Percentiles rank a stretch among this genome's conserved stretches.
Evolutionary conservation across 352 stramenopile species (phyloP).

Genomic region (Peronospora belbahrii): DNA sequence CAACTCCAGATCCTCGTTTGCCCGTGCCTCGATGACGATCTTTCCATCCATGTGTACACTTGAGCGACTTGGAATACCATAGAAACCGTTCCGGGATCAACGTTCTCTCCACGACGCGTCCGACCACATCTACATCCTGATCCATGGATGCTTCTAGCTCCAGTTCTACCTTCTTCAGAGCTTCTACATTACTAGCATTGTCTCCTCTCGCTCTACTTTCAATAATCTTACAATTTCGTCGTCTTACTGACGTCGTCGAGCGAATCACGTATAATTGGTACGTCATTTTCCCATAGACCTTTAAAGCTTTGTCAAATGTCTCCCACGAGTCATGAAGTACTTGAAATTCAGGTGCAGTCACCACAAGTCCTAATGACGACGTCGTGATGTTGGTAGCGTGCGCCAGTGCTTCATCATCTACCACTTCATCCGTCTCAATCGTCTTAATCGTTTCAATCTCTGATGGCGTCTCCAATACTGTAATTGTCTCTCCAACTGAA

Average conservation of each 20-base stretch:
- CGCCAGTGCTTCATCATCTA: slow-evolving; percentile 1
- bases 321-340: slow-evolving; percentile 55
- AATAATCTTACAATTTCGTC: slow-evolving; percentile 59
- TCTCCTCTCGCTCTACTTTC: slow-evolving; percentile 28
- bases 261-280: slow-evolving; percentile 74
- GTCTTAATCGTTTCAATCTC: neutral
- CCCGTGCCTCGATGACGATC: slow-evolving; percentile 51
- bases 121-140: neutral
- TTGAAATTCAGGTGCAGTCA: slow-evolving; percentile 39
- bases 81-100: slow-evolving; percentile 54
- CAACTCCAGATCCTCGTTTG: slow-evolving; percentile 52
- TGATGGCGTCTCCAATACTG: neutral
- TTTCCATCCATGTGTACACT: slow-evolving; percentile 79
- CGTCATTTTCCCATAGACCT: slow-evolving; percentile 46
- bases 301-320: slow-evolving; percentile 53
- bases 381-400: neutral
- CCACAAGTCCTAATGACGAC: slow-evolving; percentile 9
- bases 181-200: neutral
- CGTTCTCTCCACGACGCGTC: slow-evolving; percentile 18
- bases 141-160: neutral
- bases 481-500: slow-evolving; percentile 1
- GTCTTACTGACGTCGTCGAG: slow-evolving; percentile 66
- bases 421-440: neutral
- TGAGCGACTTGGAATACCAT: slow-evolving; percentile 81
- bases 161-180: slow-evolving; percentile 1